phyloP scores from a whole-genome alignment of 129 eudicot genomes.

The Gnaphalium uliginosum region DNA sequence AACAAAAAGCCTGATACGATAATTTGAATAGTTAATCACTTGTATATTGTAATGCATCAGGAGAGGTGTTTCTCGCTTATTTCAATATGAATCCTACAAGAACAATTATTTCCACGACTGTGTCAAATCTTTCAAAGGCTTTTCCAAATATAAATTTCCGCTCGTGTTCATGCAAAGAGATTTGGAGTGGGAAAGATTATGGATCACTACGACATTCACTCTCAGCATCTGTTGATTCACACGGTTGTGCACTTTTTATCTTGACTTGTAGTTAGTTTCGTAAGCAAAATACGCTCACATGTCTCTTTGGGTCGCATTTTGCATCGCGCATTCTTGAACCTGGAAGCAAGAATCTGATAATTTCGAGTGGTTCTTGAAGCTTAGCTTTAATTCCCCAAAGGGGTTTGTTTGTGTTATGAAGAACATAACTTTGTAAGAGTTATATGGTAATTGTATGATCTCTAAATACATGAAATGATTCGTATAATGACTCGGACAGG shows the following conservation, averaged over 20 bases:
- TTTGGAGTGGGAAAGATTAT: constrained; percentile 61
- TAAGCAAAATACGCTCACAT: background rate
- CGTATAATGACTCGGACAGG: too few species aligned
- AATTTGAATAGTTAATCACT: background rate
- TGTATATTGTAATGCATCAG: constrained; percentile 39
- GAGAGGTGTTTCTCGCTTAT: constrained; percentile 67
- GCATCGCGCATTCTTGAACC: background rate
- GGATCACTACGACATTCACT: constrained; percentile 42
- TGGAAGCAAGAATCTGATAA: constrained; percentile 9
- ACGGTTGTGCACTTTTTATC: constrained; percentile 70
- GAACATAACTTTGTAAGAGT: background rate
- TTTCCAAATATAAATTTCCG: constrained; percentile 39
- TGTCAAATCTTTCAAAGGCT: constrained; percentile 50
- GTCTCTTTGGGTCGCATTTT: constrained; percentile 2
- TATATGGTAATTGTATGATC: background rate
- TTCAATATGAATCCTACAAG: constrained; percentile 54
- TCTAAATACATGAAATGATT: background rate
- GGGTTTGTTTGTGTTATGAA: constrained; percentile 20
- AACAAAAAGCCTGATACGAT: background rate
- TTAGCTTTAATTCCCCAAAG: constrained; percentile 13
- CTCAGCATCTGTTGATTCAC: constrained; percentile 54
- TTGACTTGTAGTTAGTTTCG: constrained; percentile 44
- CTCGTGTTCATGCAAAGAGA: constrained; percentile 60
- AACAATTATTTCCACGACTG: constrained; percentile 48
- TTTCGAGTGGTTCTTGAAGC: constrained; percentile 10